Percentiles rank a stretch among this genome's conserved stretches.
Conservation (phyloP, 148 eudicot species). For the Fagopyrum homotropicum region DNA sequence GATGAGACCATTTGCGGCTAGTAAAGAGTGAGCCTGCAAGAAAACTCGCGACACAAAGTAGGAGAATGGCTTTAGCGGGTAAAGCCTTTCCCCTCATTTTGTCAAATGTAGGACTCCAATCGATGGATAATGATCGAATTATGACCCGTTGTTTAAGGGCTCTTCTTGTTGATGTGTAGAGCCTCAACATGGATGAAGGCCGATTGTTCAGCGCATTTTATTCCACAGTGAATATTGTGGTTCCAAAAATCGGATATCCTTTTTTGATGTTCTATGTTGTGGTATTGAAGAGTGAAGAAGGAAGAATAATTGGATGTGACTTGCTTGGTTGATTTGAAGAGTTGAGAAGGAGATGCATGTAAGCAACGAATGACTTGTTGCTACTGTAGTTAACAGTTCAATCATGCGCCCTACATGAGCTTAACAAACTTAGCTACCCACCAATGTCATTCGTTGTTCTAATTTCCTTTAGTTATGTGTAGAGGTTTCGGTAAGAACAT, state of each 20-base stretch:
- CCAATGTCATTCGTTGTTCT: not conserved
- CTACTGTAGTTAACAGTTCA: not conserved
- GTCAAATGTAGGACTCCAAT: not conserved
- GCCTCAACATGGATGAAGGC: not conserved
- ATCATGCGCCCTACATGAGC: not conserved
- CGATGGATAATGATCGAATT: not conserved
- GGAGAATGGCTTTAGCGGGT: conserved; percentile 43
- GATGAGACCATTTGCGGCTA: conserved; percentile 34
- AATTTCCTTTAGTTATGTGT: no score
- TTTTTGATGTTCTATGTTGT: not conserved
- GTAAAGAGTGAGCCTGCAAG: conserved; percentile 67
- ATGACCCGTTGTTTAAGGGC: not conserved
- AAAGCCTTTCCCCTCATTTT: conserved; percentile 60
- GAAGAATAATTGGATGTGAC: not conserved
- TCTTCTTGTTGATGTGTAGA: not conserved
- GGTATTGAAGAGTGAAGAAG: not conserved
- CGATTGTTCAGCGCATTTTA: no score
- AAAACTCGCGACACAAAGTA: conserved; percentile 66
- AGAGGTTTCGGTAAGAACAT: no score
- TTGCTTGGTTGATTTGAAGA: not conserved
- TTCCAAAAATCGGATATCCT: not conserved
- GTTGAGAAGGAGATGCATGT: not conserved
- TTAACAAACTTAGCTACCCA: conserved; percentile 1
- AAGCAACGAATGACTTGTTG: not conserved
- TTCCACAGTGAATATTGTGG: not conserved